Evolutionary conservation across 768 basidiomycete genomes (phyloP).

Genomic region (Boletus vinaceobasis): DNA sequence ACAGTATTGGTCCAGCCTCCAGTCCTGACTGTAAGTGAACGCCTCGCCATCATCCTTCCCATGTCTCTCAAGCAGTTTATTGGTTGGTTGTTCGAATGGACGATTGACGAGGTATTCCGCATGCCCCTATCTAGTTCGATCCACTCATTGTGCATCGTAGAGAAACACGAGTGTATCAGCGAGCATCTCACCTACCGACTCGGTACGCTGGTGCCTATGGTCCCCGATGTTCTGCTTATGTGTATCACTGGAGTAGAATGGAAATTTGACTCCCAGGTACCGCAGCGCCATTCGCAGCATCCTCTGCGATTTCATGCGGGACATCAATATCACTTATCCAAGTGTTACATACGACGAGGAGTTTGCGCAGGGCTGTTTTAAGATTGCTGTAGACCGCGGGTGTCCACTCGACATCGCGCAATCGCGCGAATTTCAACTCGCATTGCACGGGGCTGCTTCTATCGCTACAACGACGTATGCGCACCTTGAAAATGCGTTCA

Average conservation of each 20-base stretch:
- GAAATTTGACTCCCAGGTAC: not conserved
- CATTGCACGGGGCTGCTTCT: not conserved
- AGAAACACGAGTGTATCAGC: not conserved
- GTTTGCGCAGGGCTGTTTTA: not conserved
- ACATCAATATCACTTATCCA: conserved; percentile 1
- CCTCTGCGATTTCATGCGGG: conserved; percentile 1
- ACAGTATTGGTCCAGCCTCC: not conserved
- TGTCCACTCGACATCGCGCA: not conserved
- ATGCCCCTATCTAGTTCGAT: not conserved
- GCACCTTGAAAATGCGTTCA: not conserved
- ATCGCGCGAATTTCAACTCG: conserved; percentile 3
- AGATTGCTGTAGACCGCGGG: not conserved
- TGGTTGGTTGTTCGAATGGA: conserved; percentile 1
- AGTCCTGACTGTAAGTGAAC: too few species aligned
- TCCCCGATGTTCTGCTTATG: not conserved
- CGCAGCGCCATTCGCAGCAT: not conserved
- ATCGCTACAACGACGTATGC: conserved; percentile 2
- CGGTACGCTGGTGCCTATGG: not conserved
- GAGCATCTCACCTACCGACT: not conserved
- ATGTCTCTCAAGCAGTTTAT: not conserved
- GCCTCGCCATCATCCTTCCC: not conserved
- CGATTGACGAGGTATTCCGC: not conserved
- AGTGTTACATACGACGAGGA: not conserved
- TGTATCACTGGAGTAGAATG: not conserved
- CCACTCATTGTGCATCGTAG: not conserved